Percentiles rank a stretch among this genome's conserved stretches.
Evolutionary conservation across 2,329 filamentous ascomycete species (phyloP).

Genomic region (Talaromyces sp.): DNA sequence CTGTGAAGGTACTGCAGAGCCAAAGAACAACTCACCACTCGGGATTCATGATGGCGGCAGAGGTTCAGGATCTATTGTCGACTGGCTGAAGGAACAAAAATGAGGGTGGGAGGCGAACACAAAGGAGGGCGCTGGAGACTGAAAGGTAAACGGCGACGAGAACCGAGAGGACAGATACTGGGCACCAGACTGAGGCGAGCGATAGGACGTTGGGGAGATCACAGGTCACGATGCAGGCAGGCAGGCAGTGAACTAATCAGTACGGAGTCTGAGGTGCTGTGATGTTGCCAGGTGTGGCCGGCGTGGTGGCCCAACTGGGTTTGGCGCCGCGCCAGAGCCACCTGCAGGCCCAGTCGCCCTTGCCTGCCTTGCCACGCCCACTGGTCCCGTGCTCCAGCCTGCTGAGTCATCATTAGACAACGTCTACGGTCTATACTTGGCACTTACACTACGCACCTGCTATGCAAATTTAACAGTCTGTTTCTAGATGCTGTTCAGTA

Average conservation of each 20-base stretch:
- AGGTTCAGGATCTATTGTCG: not conserved
- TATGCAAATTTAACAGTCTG: not conserved
- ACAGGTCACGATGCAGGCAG: conserved; percentile 1
- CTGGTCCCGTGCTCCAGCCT: not conserved
- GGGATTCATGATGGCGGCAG: conserved; percentile 41
- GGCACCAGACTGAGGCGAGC: not conserved
- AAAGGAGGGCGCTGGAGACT: not conserved
- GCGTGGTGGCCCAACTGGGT: conserved; percentile 16
- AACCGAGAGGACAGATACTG: not conserved
- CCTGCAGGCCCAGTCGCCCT: conserved; percentile 5
- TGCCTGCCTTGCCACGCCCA: not conserved
- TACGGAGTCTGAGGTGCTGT: conserved; percentile 9
- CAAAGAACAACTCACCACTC: conserved; percentile 39
- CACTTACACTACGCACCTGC: no score
- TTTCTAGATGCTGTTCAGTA: not conserved
- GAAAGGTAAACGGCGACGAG: not conserved
- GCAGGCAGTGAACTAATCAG: not conserved
- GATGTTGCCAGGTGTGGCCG: conserved; percentile 20
- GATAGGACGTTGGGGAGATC: not conserved
- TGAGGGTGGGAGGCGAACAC: not conserved
- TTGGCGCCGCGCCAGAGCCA: conserved; percentile 5
- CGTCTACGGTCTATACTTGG: no score
- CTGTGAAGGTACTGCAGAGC: not conserved
- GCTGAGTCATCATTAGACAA: not conserved
- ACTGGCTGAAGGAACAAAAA: not conserved